Evolutionary conservation across 345 rosid genomes (phyloP).

Genomic region (Sonneratia alba): DNA sequence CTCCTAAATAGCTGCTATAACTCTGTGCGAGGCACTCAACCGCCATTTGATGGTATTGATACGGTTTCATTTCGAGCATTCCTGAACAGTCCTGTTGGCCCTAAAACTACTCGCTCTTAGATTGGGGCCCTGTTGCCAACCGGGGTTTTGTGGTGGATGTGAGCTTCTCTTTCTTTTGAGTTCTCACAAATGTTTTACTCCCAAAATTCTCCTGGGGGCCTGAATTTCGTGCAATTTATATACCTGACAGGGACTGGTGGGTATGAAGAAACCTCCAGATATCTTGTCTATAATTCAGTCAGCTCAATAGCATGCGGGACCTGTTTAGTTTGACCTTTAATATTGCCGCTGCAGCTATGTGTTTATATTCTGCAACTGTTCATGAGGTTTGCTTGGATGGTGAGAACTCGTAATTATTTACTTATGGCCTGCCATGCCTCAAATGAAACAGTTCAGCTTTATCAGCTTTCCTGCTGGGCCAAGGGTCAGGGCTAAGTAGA

Average conservation of each 20-base stretch:
- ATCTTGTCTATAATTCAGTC: constrained; percentile 39
- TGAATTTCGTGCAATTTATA: neutral
- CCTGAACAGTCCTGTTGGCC: constrained; percentile 77
- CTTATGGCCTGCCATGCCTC: constrained; percentile 92
- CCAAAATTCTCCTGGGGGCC: no score
- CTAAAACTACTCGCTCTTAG: constrained; percentile 61
- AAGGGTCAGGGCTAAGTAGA: constrained; percentile 44
- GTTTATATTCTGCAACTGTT: constrained; percentile 25
- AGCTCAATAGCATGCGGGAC: neutral
- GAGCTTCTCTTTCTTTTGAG: constrained; percentile 17
- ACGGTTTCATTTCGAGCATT: constrained; percentile 61
- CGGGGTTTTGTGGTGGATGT: constrained; percentile 82
- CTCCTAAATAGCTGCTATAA: no score
- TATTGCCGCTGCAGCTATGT: constrained; percentile 20
- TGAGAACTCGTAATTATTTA: constrained; percentile 29
- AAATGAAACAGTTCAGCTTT: constrained; percentile 88
- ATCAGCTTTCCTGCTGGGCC: constrained; percentile 85
- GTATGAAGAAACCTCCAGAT: constrained; percentile 84
- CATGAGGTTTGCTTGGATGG: constrained; percentile 40
- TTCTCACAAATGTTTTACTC: no score
- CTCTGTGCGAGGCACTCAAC: no score
- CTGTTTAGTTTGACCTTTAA: neutral
- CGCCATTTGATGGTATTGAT: constrained; percentile 11
- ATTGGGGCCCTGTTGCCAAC: constrained; percentile 77
- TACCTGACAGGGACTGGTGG: constrained; percentile 61